These are phyloP conservation scores for Polychaeton citri DNA, from an alignment of 2,329 filamentous ascomycete genomes.

Conservation along the genomic window DNA sequence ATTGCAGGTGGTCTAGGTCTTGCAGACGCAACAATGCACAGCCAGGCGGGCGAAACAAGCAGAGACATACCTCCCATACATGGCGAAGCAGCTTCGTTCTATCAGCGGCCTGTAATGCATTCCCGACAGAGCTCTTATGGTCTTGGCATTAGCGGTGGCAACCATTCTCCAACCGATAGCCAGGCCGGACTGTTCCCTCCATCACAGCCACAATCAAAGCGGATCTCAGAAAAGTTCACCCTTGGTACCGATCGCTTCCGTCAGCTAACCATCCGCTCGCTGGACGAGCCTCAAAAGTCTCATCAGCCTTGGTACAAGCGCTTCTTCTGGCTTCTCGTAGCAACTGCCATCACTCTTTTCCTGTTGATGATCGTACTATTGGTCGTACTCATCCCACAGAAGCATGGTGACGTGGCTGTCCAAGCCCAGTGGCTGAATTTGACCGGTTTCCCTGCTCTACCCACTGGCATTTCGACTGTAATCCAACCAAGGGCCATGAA, in stretches of 20 bases:
- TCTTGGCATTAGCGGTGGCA: conserved; percentile 9
- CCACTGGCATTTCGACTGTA: conserved; percentile 69
- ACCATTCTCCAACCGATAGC: neutral
- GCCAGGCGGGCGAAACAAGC: conserved; percentile 1
- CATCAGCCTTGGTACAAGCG: conserved; percentile 13
- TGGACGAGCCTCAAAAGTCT: conserved; percentile 6
- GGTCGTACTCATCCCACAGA: conserved; percentile 28
- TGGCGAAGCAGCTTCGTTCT: neutral
- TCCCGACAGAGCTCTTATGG: conserved; percentile 12
- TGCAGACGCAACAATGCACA: conserved; percentile 7
- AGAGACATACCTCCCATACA: neutral
- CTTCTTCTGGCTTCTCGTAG: conserved; percentile 14
- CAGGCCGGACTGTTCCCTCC: conserved; percentile 13
- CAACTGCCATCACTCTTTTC: conserved; percentile 21
- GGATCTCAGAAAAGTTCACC: conserved; percentile 10
- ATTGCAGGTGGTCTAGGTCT: conserved; percentile 6
- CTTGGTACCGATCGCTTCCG: conserved; percentile 16
- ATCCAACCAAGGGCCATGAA: conserved; percentile 55
- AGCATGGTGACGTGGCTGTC: conserved; percentile 26
- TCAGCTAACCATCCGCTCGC: conserved; percentile 17
- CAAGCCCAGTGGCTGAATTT: conserved; percentile 64
- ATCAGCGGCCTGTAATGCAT: conserved; percentile 4
- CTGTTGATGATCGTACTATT: conserved; percentile 25
- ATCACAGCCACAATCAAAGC: conserved; percentile 8
- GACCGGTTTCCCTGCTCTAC: conserved; percentile 75